Evolutionary conservation across 352 stramenopile genomes (phyloP).

Genomic region (Globisporangium cederbergense): DNA sequence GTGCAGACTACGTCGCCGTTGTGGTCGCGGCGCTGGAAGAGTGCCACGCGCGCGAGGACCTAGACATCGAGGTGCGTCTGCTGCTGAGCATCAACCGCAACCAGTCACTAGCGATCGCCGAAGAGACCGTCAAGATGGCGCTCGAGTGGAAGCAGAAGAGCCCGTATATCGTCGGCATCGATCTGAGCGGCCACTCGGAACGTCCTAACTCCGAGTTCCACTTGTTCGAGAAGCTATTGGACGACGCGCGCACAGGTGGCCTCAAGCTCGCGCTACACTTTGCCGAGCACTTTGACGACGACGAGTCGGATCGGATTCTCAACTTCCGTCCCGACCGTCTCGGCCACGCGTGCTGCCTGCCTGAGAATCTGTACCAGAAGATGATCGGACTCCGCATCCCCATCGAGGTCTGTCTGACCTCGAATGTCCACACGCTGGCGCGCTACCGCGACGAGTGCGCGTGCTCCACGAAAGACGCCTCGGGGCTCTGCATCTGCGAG

Average conservation of each 20-base stretch:
- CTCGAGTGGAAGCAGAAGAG: slow-evolving; percentile 48
- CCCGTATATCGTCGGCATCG: slow-evolving; percentile 74
- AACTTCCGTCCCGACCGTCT: slow-evolving; percentile 89
- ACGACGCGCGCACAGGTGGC: slow-evolving; percentile 57
- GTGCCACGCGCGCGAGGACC: slow-evolving; percentile 45
- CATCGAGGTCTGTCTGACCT: slow-evolving; percentile 93
- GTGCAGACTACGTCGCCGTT: slow-evolving; percentile 66
- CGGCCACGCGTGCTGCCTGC: slow-evolving; percentile 88
- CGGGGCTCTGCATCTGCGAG: slow-evolving; percentile 52
- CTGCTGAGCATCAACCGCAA: slow-evolving; percentile 84
- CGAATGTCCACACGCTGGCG: slow-evolving; percentile 92
- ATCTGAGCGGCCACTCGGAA: slow-evolving; percentile 84
- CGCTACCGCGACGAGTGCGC: slow-evolving; percentile 48
- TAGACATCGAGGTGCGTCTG: slow-evolving; percentile 71
- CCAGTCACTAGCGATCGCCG: slow-evolving; percentile 50
- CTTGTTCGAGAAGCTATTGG: slow-evolving; percentile 76
- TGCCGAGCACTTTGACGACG: slow-evolving; percentile 87
- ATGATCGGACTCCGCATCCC: slow-evolving; percentile 76
- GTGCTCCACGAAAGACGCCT: slow-evolving; percentile 40
- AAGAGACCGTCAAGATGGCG: slow-evolving; percentile 62
- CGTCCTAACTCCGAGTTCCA: slow-evolving; percentile 78
- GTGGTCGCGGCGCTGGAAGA: slow-evolving; percentile 66
- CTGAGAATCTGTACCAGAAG: slow-evolving; percentile 61
- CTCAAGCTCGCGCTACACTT: slow-evolving; percentile 91
- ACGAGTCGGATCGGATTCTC: slow-evolving; percentile 80